A percentile compares a stretch with the other conserved stretches of the same genome.
Conservation (phyloP, 768 basidiomycete genomes). For the Arthromyces matolae region DNA sequence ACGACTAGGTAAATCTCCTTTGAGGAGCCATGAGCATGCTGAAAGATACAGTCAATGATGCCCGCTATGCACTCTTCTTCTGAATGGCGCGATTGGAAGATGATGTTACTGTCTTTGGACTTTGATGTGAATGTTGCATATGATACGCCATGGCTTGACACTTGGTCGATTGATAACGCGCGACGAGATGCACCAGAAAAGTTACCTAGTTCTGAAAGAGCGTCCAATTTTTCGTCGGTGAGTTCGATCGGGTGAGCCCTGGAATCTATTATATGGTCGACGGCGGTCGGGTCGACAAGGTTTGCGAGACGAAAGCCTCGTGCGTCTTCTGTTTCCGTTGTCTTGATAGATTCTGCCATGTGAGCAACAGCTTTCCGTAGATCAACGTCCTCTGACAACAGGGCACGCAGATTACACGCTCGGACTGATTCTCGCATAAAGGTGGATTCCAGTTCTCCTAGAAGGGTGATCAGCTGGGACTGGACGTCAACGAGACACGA, state of each 20-base stretch:
- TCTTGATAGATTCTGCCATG: slow-evolving; percentile 3
- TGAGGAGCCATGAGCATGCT: too few relatives aligned
- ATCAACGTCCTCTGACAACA: slow-evolving; percentile 10
- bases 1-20: slow-evolving; percentile 7
- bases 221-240: background rate
- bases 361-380: background rate
- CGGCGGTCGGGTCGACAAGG: slow-evolving; percentile 4
- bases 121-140: slow-evolving; percentile 6
- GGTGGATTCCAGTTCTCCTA: slow-evolving; percentile 12
- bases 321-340: slow-evolving; percentile 6
- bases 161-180: slow-evolving; percentile 1
- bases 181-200: background rate
- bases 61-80: background rate
- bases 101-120: slow-evolving; percentile 7
- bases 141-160: background rate
- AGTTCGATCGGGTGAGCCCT: slow-evolving; percentile 4
- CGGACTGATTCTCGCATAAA: slow-evolving; percentile 6
- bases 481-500: background rate
- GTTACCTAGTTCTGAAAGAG: background rate
- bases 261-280: slow-evolving; percentile 1
- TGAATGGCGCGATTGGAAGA: background rate
- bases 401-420: slow-evolving; percentile 9
- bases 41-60: slow-evolving; percentile 4
- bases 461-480: background rate
- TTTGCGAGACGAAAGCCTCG: slow-evolving; percentile 7